Percentiles rank a stretch among this genome's conserved stretches.
phyloP scores from a whole-genome alignment of 176 grass and related monocot species.

The Aegilops longissima region DNA sequence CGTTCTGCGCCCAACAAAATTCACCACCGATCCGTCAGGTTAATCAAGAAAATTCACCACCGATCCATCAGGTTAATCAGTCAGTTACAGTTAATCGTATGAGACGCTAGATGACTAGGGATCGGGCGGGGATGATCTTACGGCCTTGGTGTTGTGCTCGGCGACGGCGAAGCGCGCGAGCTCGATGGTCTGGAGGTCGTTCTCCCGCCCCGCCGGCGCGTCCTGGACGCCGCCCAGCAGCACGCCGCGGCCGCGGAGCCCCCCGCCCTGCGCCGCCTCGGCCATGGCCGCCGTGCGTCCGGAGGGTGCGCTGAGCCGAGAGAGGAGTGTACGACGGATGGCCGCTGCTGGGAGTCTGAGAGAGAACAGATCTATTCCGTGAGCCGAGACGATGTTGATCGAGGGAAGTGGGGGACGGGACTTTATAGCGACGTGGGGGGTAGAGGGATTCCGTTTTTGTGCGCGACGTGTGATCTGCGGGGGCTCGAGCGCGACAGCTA shows the following conservation, averaged over 20 bases:
- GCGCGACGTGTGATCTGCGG: background rate
- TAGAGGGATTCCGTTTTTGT: background rate
- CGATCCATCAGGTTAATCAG: no score
- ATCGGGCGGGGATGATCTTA: background rate
- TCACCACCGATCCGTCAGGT: background rate
- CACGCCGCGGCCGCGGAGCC: background rate
- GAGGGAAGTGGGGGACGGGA: background rate
- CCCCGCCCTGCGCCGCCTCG: background rate
- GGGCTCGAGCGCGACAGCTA: background rate
- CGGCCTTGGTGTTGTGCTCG: constrained; percentile 62
- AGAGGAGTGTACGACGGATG: background rate
- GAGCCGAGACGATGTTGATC: background rate
- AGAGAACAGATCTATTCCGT: background rate
- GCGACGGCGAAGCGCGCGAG: constrained; percentile 69
- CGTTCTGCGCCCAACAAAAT: constrained; percentile 29
- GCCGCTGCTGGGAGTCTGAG: background rate
- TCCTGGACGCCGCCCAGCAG: constrained; percentile 29
- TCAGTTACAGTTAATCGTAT: background rate
- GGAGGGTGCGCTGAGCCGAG: background rate
- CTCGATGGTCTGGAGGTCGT: constrained; percentile 41
- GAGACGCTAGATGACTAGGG: background rate
- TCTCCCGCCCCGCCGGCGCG: constrained; percentile 49
- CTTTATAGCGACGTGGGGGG: background rate
- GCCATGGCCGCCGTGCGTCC: background rate
- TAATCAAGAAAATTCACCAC: no score